Conservation (phyloP, 2,329 filamentous ascomycete genomes). For the Fonsecaea pedrosoi region DNA sequence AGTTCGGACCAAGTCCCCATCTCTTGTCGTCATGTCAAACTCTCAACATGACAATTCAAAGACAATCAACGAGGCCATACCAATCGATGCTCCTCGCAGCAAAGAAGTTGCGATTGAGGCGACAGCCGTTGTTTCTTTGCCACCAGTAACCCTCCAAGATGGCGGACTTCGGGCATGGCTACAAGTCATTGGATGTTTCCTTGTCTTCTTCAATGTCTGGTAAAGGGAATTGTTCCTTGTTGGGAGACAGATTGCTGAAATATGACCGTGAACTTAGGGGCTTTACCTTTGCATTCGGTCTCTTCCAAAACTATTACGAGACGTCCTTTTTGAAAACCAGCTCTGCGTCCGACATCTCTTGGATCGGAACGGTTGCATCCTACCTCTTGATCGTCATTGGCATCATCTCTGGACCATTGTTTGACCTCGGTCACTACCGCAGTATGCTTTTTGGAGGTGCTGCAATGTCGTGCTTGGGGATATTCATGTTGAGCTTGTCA, state of each 20-base stretch:
- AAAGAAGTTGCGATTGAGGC: constrained; percentile 25
- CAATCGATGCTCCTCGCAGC: constrained; percentile 12
- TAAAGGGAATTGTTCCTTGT: constrained; percentile 72
- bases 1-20: not conserved
- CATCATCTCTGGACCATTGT: constrained; percentile 84
- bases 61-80: constrained; percentile 22
- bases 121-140: constrained; percentile 20
- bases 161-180: constrained; percentile 80
- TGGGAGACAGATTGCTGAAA: not conserved
- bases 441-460: constrained; percentile 74
- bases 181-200: constrained; percentile 82
- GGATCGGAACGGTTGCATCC: constrained; percentile 85
- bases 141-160: constrained; percentile 62
- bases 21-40: constrained; percentile 18
- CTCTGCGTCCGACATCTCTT: constrained; percentile 74
- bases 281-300: constrained; percentile 55
- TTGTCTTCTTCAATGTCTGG: constrained; percentile 77
- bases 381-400: constrained; percentile 85
- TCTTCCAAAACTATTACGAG: constrained; percentile 79
- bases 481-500: constrained; percentile 75
- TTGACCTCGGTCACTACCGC: constrained; percentile 81
- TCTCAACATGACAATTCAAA: constrained; percentile 17
- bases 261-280: constrained; percentile 24
- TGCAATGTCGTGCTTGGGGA: constrained; percentile 64
- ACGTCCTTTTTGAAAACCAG: constrained; percentile 74